These are phyloP conservation scores for Piloderma croceum DNA, from an alignment of 768 basidiomycete genomes.

Conservation along the genomic window DNA sequence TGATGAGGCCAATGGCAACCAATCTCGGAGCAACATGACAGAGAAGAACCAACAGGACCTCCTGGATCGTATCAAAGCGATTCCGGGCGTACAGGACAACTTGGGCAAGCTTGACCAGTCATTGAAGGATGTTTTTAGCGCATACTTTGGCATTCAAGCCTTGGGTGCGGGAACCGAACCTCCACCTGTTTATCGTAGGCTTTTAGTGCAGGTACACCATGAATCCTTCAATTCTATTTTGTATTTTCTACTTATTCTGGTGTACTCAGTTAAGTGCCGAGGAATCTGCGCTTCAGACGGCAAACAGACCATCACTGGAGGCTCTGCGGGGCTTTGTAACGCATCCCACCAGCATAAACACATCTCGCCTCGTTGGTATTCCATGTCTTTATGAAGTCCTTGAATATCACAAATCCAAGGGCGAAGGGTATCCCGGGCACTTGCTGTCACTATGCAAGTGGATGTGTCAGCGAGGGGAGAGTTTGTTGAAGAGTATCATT, in stretches of 20 bases:
- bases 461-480: no score
- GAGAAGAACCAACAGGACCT: not conserved
- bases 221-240: no score
- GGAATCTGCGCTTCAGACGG: no score
- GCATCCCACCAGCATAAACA: not conserved
- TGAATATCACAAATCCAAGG: no score
- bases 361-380: no score
- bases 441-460: no score
- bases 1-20: not conserved
- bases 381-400: no score
- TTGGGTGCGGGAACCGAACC: not conserved
- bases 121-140: not conserved
- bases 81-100: not conserved
- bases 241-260: conserved; percentile 1
- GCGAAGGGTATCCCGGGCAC: no score
- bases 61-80: not conserved
- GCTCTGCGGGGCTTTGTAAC: no score
- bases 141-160: not conserved
- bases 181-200: not conserved
- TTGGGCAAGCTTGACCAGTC: not conserved
- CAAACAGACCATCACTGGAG: not conserved
- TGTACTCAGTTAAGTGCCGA: no score
- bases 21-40: not conserved
- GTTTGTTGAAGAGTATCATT: no score
- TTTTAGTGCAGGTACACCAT: not conserved